These are phyloP conservation scores for Zygosaccharomyces pseudobailii DNA, from an alignment of 1,139 yeast species.

Conservation along the genomic window DNA sequence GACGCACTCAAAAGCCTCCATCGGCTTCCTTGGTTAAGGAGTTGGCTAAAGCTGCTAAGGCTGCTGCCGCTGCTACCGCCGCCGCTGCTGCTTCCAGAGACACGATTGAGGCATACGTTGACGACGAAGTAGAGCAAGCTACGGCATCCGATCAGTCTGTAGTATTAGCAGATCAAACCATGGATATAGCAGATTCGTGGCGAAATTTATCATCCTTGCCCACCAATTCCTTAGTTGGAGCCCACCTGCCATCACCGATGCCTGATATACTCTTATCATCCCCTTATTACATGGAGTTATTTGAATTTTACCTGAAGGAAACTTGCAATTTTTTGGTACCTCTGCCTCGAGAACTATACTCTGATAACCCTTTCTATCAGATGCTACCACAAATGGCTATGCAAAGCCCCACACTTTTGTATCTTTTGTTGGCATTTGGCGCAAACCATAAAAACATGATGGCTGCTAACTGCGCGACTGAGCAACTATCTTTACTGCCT, in stretches of 20 bases:
- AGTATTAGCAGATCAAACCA: background rate
- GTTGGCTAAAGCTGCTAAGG: background rate
- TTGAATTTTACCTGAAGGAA: constrained; percentile 59
- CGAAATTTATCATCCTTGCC: background rate
- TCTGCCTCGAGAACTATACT: constrained; percentile 54
- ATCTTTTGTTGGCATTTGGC: constrained; percentile 63
- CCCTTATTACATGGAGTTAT: constrained; percentile 52
- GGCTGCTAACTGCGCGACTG: constrained; percentile 21
- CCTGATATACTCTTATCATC: constrained; percentile 56
- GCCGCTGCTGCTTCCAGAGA: background rate
- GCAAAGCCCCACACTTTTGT: constrained; percentile 52
- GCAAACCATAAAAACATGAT: constrained; percentile 44
- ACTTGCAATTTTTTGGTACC: constrained; percentile 66
- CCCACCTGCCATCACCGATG: constrained; percentile 45
- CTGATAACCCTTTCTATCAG: constrained; percentile 62
- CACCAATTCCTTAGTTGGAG: constrained; percentile 2
- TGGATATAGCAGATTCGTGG: background rate
- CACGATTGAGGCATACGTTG: background rate
- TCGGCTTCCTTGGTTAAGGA: background rate
- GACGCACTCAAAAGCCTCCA: background rate
- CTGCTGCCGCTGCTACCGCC: background rate
- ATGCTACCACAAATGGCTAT: constrained; percentile 68
- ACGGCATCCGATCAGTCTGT: background rate
- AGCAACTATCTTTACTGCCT: background rate
- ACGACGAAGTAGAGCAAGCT: background rate